Evolutionary conservation across 345 rosid species (phyloP).

Genomic region (Pugionium cornutum): DNA sequence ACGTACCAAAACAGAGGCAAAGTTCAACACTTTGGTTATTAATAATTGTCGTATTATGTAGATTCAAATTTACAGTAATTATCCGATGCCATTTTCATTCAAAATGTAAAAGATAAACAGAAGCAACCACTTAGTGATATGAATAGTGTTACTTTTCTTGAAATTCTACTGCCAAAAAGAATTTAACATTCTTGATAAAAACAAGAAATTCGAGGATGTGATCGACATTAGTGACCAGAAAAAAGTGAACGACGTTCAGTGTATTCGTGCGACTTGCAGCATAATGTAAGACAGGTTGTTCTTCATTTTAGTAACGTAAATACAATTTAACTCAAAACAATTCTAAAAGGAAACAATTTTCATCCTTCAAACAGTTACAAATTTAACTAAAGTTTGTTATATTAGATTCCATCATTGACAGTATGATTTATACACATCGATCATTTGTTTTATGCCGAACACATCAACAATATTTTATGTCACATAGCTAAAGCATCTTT

Average conservation of each 20-base stretch:
- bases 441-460: slow-evolving; percentile 27
- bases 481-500: slow-evolving; percentile 32
- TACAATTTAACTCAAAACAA: slow-evolving; percentile 1
- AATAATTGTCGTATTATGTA: slow-evolving; percentile 16
- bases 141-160: not conserved
- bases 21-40: no score
- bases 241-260: slow-evolving; percentile 23
- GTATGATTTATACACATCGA: slow-evolving; percentile 1
- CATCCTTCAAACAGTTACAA: slow-evolving; percentile 15
- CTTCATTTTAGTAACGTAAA: not conserved
- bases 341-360: no score
- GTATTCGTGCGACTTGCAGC: slow-evolving; percentile 26
- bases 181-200: slow-evolving; percentile 7
- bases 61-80: slow-evolving; percentile 16
- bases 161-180: slow-evolving; percentile 8
- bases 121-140: slow-evolving; percentile 29
- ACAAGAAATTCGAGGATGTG: slow-evolving; percentile 15
- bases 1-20: no score
- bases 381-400: slow-evolving; percentile 18
- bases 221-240: no score
- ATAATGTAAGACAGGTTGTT: slow-evolving; percentile 23
- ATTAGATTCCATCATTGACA: slow-evolving; percentile 28
- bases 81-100: no score
- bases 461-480: slow-evolving; percentile 30
- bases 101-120: slow-evolving; percentile 23